Evolutionary conservation across 73 alveolate species (phyloP), one percentile per base, ranked within the genome.

Genomic region (Durusdinium trenchii): DNA sequence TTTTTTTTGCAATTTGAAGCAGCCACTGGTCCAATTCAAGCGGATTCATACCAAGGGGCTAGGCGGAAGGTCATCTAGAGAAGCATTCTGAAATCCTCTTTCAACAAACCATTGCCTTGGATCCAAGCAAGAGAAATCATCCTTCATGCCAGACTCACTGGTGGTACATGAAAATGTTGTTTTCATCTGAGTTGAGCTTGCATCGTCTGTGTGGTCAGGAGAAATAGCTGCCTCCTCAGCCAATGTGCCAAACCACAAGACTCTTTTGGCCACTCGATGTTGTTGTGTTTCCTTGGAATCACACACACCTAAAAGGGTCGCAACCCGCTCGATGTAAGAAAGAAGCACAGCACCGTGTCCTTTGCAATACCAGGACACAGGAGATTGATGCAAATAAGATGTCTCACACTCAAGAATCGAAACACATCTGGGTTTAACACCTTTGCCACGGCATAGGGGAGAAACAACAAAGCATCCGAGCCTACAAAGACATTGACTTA

Each of bases 101-200:
- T 90, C 97, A 75, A 90, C 97, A 90, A 90, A 90, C 97, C 97
- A 90, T 28, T 90, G 97, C 97, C 97, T 90, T 5, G 86, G 64
- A n/a, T n/a, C n/a, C n/a, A n/a, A n/a, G n/a, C n/a, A n/a, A n/a
- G n/a, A n/a, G n/a, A n/a, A n/a, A n/a, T n/a, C n/a, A n/a, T n/a
- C n/a, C n/a, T n/a, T n/a, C n/a, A n/a, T n/a, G n/a, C n/a, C n/a
- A n/a, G n/a, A n/a, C n/a, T n/a, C n/a, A n/a, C n/a, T n/a, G n/a
- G n/a, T n/a, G n/a, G n/a, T n/a, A n/a, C n/a, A n/a, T n/a, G n/a
- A n/a, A n/a, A n/a, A n/a, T n/a, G n/a, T n/a, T n/a, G n/a, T n/a
- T n/a, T n/a, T n/a, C n/a, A n/a, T n/a, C n/a, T n/a, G n/a, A n/a
- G n/a, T n/a, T n/a, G n/a, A n/a, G 47, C 45, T 45, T 54, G 62